Evolutionary conservation across 305 asterid genomes (phyloP).

Genomic region (Euphrasia arctica): DNA sequence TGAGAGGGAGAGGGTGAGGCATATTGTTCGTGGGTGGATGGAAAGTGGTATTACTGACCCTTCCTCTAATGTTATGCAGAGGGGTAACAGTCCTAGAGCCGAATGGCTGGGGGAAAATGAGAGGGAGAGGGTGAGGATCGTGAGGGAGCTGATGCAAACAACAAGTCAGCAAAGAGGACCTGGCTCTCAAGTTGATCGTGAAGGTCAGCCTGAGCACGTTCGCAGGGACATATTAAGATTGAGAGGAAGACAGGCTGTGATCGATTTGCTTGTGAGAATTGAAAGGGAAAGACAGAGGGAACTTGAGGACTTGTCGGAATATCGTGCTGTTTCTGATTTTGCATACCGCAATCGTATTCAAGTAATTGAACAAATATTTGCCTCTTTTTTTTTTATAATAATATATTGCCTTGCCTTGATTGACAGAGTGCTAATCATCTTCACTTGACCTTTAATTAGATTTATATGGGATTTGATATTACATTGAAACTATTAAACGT

Average conservation of each 20-base stretch:
- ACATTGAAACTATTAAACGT: slow-evolving; percentile 1
- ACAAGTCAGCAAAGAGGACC: slow-evolving; percentile 84
- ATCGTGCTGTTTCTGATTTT: slow-evolving; percentile 92
- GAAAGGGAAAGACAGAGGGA: slow-evolving; percentile 87
- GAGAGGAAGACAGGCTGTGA: slow-evolving; percentile 81
- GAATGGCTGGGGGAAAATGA: slow-evolving; percentile 95
- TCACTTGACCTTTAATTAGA: not conserved
- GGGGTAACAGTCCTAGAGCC: slow-evolving; percentile 65
- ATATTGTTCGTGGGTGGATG: slow-evolving; percentile 97
- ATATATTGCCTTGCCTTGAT: not conserved
- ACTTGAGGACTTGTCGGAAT: slow-evolving; percentile 75
- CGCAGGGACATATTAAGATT: slow-evolving; percentile 81
- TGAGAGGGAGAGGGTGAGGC: slow-evolving; percentile 92
- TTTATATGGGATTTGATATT: slow-evolving; percentile 8
- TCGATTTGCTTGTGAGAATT: slow-evolving; percentile 81
- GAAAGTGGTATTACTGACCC: slow-evolving; percentile 75
- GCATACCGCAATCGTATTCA: slow-evolving; percentile 94
- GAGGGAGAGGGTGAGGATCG: slow-evolving; percentile 90
- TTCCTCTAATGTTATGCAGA: slow-evolving; percentile 60
- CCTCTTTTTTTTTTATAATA: no score
- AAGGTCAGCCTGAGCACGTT: slow-evolving; percentile 76
- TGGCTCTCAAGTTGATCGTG: slow-evolving; percentile 50
- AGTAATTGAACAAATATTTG: slow-evolving; percentile 30
- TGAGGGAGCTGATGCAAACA: slow-evolving; percentile 96
- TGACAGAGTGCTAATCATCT: slow-evolving; percentile 45